These are phyloP conservation scores for Arachnomyces sp. DNA, from an alignment of 2,329 filamentous ascomycete species.

Conservation along the genomic window DNA sequence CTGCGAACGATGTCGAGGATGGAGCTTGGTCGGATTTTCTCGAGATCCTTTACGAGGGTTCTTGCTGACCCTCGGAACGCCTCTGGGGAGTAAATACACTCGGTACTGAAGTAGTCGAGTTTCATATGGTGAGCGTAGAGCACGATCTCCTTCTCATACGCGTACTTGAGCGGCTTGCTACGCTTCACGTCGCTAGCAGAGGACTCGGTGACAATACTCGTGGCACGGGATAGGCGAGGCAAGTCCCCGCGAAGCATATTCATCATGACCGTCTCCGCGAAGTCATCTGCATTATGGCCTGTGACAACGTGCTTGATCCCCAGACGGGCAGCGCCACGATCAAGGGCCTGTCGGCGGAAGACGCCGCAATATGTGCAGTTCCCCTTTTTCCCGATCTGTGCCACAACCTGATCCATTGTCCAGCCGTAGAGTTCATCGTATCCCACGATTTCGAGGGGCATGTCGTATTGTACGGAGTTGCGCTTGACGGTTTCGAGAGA, in stretches of 20 bases:
- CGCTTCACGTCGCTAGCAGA: constrained; percentile 80
- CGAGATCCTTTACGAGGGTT: constrained; percentile 87
- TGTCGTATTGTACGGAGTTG: constrained; percentile 82
- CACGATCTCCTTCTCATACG: constrained; percentile 98
- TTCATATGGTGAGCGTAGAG: constrained; percentile 95
- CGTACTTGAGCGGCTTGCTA: constrained; percentile 95
- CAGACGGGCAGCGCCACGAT: constrained; percentile 80
- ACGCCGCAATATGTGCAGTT: constrained; percentile 99
- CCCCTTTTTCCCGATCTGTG: constrained; percentile 91
- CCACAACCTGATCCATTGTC: constrained; percentile 99
- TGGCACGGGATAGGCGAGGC: constrained; percentile 76
- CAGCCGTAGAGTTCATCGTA: constrained; percentile 94
- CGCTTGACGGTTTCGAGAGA: constrained; percentile 93
- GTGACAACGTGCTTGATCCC: constrained; percentile 91
- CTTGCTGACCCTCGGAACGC: constrained; percentile 90
- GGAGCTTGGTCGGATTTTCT: constrained; percentile 84
- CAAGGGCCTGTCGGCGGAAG: constrained; percentile 85
- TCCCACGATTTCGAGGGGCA: constrained; percentile 84
- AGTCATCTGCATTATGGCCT: constrained; percentile 94
- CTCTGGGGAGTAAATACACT: constrained; percentile 97
- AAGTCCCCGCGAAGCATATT: constrained; percentile 87
- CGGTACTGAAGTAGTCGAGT: constrained; percentile 94
- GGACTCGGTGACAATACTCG: constrained; percentile 76
- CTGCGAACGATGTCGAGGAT: constrained; percentile 92
- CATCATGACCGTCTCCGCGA: constrained; percentile 97